Conservation (phyloP, 495 filamentous ascomycete species). For the Daldinia decipiens region DNA sequence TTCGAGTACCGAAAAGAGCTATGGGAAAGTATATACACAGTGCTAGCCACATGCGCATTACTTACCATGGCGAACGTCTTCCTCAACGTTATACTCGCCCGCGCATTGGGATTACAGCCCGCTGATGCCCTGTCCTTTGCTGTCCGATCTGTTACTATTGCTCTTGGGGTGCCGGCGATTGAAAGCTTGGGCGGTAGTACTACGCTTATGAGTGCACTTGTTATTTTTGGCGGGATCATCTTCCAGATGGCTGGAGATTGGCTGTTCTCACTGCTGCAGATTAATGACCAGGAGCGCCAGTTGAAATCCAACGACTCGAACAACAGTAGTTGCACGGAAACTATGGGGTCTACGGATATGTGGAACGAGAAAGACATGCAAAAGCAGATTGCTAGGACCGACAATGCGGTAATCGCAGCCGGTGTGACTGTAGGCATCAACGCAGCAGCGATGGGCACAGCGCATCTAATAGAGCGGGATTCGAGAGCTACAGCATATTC, state of each 20-base stretch:
- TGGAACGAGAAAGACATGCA: background rate
- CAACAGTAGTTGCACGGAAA: constrained; percentile 13
- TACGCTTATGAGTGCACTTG: constrained; percentile 56
- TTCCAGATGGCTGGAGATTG: constrained; percentile 57
- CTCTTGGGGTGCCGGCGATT: constrained; percentile 49
- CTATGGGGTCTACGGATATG: background rate
- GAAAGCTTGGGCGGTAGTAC: constrained; percentile 51
- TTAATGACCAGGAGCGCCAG: constrained; percentile 24
- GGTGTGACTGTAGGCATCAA: constrained; percentile 61
- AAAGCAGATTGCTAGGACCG: constrained; percentile 11
- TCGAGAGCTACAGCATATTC: constrained; percentile 60
- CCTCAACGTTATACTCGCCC: constrained; percentile 50
- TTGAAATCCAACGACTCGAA: constrained; percentile 8
- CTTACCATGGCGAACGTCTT: constrained; percentile 51
- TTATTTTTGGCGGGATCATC: constrained; percentile 58
- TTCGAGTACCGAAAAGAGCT: constrained; percentile 57
- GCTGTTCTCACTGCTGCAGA: constrained; percentile 45
- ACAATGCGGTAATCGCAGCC: constrained; percentile 51
- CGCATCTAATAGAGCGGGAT: constrained; percentile 57
- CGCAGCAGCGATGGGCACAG: constrained; percentile 62
- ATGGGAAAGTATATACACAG: constrained; percentile 51
- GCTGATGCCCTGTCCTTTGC: constrained; percentile 55
- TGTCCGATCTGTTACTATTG: constrained; percentile 58
- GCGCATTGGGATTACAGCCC: constrained; percentile 47
- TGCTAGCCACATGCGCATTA: constrained; percentile 46